Conservation (phyloP, 177 flowering plant species). For the Vitis hybrid region DNA sequence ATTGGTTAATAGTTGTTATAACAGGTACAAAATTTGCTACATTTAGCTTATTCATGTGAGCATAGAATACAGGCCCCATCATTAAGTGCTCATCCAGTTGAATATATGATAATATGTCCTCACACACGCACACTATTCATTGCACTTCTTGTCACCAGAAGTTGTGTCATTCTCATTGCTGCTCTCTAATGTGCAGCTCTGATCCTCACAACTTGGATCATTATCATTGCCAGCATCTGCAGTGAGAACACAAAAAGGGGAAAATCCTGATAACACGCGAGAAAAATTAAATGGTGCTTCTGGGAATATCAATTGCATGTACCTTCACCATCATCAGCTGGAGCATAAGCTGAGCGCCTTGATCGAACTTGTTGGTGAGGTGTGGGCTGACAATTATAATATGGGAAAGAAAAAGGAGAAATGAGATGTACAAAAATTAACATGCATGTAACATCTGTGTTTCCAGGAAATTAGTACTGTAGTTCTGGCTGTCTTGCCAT, state of each 20-base stretch:
- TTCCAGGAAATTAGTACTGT: too few relatives aligned
- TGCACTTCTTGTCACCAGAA: slow-evolving; percentile 25
- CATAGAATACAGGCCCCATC: slow-evolving; percentile 5
- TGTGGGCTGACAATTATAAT: slow-evolving; percentile 41
- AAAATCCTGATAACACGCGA: neutral
- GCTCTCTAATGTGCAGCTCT: slow-evolving; percentile 10
- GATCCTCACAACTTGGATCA: neutral
- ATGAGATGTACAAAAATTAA: neutral
- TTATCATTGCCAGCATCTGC: slow-evolving; percentile 11
- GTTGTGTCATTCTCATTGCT: slow-evolving; percentile 6
- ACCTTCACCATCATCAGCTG: slow-evolving; percentile 40
- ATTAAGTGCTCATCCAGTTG: too few relatives aligned
- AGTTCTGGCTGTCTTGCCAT: too few relatives aligned
- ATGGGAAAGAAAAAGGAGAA: neutral
- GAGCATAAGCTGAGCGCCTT: slow-evolving; percentile 65
- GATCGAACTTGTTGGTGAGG: slow-evolving; percentile 69
- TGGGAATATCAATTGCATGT: neutral
- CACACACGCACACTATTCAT: slow-evolving; percentile 10
- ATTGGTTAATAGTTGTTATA: too few relatives aligned
- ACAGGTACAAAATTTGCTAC: neutral
- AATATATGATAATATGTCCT: neutral
- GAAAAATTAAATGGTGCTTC: neutral
- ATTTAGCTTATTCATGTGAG: slow-evolving; percentile 11
- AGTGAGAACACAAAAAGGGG: neutral
- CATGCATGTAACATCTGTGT: neutral